Conservation (phyloP, 129 eudicot species). For the Deinandra increscens region DNA sequence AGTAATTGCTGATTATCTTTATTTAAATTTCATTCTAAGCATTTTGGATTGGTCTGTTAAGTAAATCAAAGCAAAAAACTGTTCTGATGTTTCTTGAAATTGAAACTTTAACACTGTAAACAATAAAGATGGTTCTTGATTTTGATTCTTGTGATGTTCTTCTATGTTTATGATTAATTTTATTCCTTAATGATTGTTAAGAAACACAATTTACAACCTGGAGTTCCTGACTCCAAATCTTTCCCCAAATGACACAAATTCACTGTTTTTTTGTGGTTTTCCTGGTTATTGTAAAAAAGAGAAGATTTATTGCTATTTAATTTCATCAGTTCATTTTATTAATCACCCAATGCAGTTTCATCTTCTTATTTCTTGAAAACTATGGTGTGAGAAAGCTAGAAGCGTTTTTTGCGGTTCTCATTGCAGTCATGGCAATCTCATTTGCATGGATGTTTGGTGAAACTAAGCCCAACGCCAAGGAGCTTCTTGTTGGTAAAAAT, state of each 20-base stretch:
- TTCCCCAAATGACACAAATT: too few species aligned
- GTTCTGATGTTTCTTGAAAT: background rate
- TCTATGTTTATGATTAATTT: background rate
- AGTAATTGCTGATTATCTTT: too few species aligned
- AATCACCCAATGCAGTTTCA: slow-evolving; percentile 56
- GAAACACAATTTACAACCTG: too few species aligned
- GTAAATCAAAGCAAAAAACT: background rate
- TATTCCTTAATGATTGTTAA: background rate
- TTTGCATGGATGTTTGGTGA: slow-evolving; percentile 97
- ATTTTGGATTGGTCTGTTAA: background rate
- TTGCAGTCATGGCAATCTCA: slow-evolving; percentile 83
- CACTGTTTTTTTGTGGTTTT: too few species aligned
- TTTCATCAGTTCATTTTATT: background rate
- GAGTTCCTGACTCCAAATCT: background rate
- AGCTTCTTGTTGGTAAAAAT: slow-evolving; percentile 65
- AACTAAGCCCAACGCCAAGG: slow-evolving; percentile 73
- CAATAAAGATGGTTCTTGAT: background rate
- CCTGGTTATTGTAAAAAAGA: too few species aligned
- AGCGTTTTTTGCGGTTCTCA: slow-evolving; percentile 84
- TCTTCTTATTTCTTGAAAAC: slow-evolving; percentile 83
- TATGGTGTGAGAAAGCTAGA: slow-evolving; percentile 91
- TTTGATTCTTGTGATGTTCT: background rate
- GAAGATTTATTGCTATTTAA: background rate
- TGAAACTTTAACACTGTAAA: background rate
- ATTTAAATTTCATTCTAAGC: too few species aligned